Evolutionary conservation across 257 asterid genomes (phyloP), one percentile per base, ranked within the genome.

Genomic region (Linderniella brevidens): DNA sequence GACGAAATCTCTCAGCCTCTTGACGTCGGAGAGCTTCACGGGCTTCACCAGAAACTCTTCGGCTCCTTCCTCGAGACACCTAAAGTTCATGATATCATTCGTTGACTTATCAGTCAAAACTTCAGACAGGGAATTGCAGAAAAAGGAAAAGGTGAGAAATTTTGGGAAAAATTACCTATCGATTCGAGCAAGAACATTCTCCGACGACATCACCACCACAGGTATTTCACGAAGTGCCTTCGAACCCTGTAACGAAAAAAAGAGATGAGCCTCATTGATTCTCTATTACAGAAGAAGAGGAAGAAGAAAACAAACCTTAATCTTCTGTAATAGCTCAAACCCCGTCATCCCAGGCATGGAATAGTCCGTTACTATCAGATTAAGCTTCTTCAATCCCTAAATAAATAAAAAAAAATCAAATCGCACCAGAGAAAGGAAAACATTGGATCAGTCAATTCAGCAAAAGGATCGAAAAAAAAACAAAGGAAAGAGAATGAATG

Each of bases 281-380:
- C 14, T 11, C 11, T 1, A 13, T 8, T 8, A 46, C 35, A 46
- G 4, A 46, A 4, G 2, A 3, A 4, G 15, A 10, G 17, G 25
- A 9, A 53, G 3, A 11, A n/a, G 11, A 8, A 16, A 7, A 69
- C 78, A 7, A 46, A 78, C 94, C 97, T 86, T 86, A 4, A 86
- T 79, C 80, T 63, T 79, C 60, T 86, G 80, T 8, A 86, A 93
- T 36, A 86, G 94, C 29, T 86, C 97, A 70, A 72, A 86, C 35
- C 97, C 97, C 20, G 94, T 82, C 97, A 86, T 86, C 49, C 84
- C 97, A 69, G 97, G 97, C 97, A 86, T 86, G n/a, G 96, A 86
- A 49, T 86, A 86, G 58, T 86, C 96, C 5, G 96, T 78, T 61
- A 86, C 58, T 48, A 82, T 75, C 59, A 82, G 68, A 75, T 82